Evolutionary conservation across 2,329 filamentous ascomycete species (phyloP).

Genomic region (Hypoxylon sp.): DNA sequence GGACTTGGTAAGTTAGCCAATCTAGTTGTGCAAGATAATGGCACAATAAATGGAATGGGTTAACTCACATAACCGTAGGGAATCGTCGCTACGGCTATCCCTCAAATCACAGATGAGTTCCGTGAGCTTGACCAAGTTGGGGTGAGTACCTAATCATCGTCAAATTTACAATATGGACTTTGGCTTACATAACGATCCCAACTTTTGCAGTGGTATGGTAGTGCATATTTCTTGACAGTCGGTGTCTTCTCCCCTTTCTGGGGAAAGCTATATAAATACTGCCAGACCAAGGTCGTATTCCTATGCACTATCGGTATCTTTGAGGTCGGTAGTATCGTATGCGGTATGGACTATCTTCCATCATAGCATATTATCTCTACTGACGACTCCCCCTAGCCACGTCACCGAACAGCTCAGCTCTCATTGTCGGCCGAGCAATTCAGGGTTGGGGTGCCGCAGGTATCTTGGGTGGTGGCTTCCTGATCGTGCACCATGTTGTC

Average conservation of each 20-base stretch:
- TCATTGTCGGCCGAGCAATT: slow-evolving; percentile 45
- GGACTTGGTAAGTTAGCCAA: neutral
- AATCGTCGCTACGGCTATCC: slow-evolving; percentile 55
- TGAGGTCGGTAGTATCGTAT: slow-evolving; percentile 56
- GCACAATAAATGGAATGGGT: neutral
- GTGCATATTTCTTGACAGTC: slow-evolving; percentile 54
- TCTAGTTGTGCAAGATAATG: neutral
- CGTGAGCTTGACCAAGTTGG: slow-evolving; percentile 56
- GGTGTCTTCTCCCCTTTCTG: slow-evolving; percentile 50
- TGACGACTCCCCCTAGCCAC: neutral
- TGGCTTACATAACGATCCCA: neutral
- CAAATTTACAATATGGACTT: neutral
- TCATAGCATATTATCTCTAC: neutral
- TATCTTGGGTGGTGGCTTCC: slow-evolving; percentile 54
- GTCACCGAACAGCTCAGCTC: slow-evolving; percentile 31
- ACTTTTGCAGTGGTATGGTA: slow-evolving; percentile 58
- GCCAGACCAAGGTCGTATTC: slow-evolving; percentile 53
- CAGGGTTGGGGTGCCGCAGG: slow-evolving; percentile 55
- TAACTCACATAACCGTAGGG: slow-evolving; percentile 17
- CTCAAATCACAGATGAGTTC: slow-evolving; percentile 54
- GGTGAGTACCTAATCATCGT: neutral
- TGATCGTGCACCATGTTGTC: slow-evolving; percentile 50
- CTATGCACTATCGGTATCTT: slow-evolving; percentile 53
- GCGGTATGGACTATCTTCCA: slow-evolving; percentile 24
- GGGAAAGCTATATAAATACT: slow-evolving; percentile 57